phyloP scores from a whole-genome alignment of 176 grass and related monocot species.

The Microstegium vimineum region DNA sequence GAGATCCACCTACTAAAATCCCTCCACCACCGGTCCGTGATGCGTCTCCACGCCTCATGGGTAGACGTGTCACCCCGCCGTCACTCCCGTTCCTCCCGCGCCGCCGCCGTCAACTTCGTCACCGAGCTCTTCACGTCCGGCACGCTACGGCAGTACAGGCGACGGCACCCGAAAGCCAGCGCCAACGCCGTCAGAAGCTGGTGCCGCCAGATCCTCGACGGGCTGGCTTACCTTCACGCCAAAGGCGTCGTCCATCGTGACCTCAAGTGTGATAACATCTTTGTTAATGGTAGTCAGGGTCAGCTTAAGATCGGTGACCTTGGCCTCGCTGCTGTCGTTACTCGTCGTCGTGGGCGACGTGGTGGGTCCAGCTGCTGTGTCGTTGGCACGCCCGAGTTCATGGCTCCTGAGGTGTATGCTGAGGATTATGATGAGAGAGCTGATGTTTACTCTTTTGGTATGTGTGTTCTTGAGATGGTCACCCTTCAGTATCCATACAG shows the following conservation, averaged over 20 bases:
- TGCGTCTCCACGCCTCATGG: slow-evolving; percentile 66
- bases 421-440: slow-evolving; percentile 84
- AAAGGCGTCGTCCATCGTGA: slow-evolving; percentile 74
- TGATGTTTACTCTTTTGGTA: slow-evolving; percentile 92
- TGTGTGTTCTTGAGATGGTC: slow-evolving; percentile 95
- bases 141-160: slow-evolving; percentile 59
- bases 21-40: slow-evolving; percentile 51
- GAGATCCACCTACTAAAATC: slow-evolving; percentile 74
- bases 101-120: slow-evolving; percentile 55
- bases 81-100: no score
- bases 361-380: no score
- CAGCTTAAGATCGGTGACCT: slow-evolving; percentile 95
- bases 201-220: slow-evolving; percentile 71
- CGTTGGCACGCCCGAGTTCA: slow-evolving; percentile 87
- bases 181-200: slow-evolving; percentile 52
- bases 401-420: slow-evolving; percentile 86
- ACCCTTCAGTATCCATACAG: slow-evolving; percentile 81
- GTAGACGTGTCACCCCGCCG: no score
- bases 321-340: slow-evolving; percentile 66
- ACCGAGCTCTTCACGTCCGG: slow-evolving; percentile 83
- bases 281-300: slow-evolving; percentile 77
- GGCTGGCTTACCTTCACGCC: slow-evolving; percentile 66
- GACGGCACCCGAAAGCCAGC: slow-evolving; percentile 40
- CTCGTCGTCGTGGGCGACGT: no score
- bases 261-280: slow-evolving; percentile 94